Evolutionary conservation across 805 yeast genomes (phyloP), one percentile per base, ranked within the genome.

Genomic region (Zygosaccharomyces kombuchaensis): DNA sequence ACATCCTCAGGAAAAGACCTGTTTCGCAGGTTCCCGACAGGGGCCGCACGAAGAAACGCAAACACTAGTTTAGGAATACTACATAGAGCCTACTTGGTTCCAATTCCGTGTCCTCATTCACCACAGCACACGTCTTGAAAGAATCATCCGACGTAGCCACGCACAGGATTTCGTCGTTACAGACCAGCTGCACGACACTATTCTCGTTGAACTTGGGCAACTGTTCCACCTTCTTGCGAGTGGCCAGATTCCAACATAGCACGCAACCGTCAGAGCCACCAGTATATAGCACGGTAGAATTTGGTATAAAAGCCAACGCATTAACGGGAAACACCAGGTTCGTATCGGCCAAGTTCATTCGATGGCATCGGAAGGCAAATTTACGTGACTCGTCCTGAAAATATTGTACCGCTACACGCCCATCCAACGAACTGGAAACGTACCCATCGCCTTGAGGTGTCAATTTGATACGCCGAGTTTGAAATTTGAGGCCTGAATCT

Each of bases 221-320:
- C 45, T 81, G 84, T 64, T 82, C 81, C 44, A 90, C 74, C 52
- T 96, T 76, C 60, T 84, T 88, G 59, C 81, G 78, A 23, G 90
- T 78, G 48, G 80, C 84, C 61, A 87, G 81, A 62, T 89, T 96
- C 98, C 98, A 91, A 61, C 84, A 75, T 55, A 87, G 81, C 57
- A 89, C 84, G 36, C 86, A 76, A 9, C 96, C 95, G 66, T 91
- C 98, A 2, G 93, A 76, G 1, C 98, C 97, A 2, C 95, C 95
- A 1, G 97, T 90, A 47, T 81, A 79, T 57, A 91, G 77, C 1
- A 95, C 85, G 13, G 87, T 86, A 59, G 77, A 78, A 14, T 72
- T 69, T 1, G 93, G 91, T 59, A 86, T 91, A 74, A 90, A 88
- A 9, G 77, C 67, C 26, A 91, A 74, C 9, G 87, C 70, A 61